Percentiles rank a stretch among this genome's conserved stretches.
These are phyloP conservation scores for Salix brachista DNA, from an alignment of 345 rosid species.

Conservation along the genomic window DNA sequence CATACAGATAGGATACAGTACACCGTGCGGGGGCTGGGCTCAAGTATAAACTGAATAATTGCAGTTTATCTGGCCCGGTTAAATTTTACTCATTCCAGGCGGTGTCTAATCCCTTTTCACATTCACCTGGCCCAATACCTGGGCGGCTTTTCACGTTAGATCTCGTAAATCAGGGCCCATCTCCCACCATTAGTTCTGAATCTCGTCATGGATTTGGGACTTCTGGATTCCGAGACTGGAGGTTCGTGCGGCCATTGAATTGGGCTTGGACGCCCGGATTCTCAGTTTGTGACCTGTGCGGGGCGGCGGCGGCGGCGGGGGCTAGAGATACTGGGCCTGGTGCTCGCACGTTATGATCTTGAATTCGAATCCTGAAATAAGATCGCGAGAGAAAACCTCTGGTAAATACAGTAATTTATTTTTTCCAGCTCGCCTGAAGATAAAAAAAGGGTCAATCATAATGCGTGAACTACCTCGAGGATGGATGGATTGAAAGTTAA, in stretches of 20 bases:
- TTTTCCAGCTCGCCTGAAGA: too few relatives aligned
- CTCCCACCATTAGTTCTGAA: not conserved
- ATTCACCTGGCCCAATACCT: not conserved
- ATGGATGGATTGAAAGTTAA: not conserved
- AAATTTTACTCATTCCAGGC: not conserved
- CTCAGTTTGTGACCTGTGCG: too few relatives aligned
- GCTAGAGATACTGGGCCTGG: not conserved
- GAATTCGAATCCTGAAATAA: not conserved
- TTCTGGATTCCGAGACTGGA: not conserved
- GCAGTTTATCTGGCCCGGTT: not conserved
- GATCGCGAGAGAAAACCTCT: too few relatives aligned
- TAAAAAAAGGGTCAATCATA: not conserved
- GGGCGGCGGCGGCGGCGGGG: too few relatives aligned
- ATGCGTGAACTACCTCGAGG: not conserved
- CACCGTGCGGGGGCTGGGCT: too few relatives aligned
- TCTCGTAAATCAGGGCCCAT: not conserved
- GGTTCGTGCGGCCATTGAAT: not conserved
- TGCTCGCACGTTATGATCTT: not conserved
- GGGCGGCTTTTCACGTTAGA: not conserved
- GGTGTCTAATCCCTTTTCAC: not conserved
- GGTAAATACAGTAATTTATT: not conserved
- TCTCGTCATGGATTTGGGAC: not conserved
- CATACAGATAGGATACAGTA: too few relatives aligned
- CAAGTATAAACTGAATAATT: too few relatives aligned
- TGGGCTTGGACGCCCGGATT: not conserved